Conservation (phyloP, 2,329 filamentous ascomycete genomes). For the Lachnum nothofagi region DNA sequence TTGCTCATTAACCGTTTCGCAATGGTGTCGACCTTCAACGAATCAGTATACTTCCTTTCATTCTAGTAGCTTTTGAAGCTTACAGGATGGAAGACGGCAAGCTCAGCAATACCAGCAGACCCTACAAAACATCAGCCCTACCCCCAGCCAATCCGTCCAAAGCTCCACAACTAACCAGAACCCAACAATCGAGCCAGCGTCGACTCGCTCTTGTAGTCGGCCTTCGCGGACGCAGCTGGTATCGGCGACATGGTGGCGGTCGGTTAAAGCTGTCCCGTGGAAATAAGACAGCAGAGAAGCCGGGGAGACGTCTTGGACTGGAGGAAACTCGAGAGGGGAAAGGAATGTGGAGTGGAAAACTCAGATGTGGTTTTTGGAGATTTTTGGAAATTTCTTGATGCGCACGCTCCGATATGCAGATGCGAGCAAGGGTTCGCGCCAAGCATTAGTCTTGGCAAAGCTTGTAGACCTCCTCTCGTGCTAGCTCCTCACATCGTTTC, state of each 20-base stretch:
- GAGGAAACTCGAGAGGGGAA: neutral
- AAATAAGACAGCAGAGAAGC: neutral
- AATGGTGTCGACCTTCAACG: slow-evolving; percentile 81
- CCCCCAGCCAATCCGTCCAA: neutral
- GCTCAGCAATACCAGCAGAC: slow-evolving; percentile 85
- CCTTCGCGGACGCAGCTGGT: slow-evolving; percentile 37
- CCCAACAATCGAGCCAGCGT: slow-evolving; percentile 82
- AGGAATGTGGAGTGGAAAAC: slow-evolving; percentile 1
- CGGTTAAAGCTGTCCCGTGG: neutral
- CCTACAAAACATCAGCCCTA: slow-evolving; percentile 47
- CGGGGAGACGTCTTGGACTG: neutral
- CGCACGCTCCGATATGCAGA: neutral
- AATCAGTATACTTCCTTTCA: slow-evolving; percentile 24
- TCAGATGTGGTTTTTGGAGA: neutral
- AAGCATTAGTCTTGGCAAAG: no score
- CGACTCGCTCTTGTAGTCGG: slow-evolving; percentile 73
- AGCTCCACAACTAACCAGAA: slow-evolving; percentile 59
- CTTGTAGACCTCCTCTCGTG: no score
- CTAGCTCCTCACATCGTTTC: no score
- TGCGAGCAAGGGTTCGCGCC: neutral
- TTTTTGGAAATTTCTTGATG: slow-evolving; percentile 1
- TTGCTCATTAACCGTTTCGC: slow-evolving; percentile 99
- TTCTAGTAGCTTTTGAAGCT: slow-evolving; percentile 24
- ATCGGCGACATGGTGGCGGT: slow-evolving; percentile 20
- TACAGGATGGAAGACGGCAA: slow-evolving; percentile 89